phyloP scores from a whole-genome alignment of 306 rosid genomes.

The Cicer yamashitae region DNA sequence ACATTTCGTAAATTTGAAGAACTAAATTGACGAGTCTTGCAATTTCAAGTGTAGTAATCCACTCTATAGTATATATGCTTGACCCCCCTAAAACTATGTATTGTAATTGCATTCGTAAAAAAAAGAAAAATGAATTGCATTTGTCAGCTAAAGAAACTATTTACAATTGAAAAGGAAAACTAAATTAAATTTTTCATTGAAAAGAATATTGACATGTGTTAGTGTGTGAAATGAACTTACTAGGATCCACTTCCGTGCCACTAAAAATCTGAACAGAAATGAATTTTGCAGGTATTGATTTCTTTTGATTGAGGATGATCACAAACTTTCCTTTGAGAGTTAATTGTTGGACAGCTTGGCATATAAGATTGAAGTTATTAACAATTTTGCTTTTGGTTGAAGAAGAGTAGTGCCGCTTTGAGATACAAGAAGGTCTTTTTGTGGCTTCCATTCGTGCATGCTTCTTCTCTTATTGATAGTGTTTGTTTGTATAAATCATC shows the following conservation, averaged over 20 bases:
- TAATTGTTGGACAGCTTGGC: slow-evolving; percentile 28
- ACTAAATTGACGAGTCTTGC: no score
- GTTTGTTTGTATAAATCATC: not conserved
- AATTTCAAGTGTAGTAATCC: no score
- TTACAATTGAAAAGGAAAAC: not conserved
- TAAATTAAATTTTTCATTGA: not conserved
- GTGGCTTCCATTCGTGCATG: slow-evolving; percentile 43
- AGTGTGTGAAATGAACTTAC: slow-evolving; percentile 44
- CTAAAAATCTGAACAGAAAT: slow-evolving; percentile 65
- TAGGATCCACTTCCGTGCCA: slow-evolving; percentile 57
- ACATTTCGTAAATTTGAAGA: no score
- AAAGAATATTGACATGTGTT: not conserved
- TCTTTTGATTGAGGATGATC: slow-evolving; percentile 38
- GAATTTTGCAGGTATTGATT: slow-evolving; percentile 58
- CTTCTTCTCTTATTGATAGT: not conserved
- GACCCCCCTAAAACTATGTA: no score
- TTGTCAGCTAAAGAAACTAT: not conserved
- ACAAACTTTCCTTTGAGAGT: slow-evolving; percentile 52
- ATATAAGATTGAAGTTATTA: slow-evolving; percentile 10
- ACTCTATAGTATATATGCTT: no score
- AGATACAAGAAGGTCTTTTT: slow-evolving; percentile 14
- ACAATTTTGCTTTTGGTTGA: slow-evolving; percentile 39
- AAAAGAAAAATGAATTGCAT: no score
- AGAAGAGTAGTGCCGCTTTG: slow-evolving; percentile 11
- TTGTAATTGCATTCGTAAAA: no score